Evolutionary conservation across 2,329 filamentous ascomycete genomes (phyloP).

Genomic region (Fusarium keratoplasticum): DNA sequence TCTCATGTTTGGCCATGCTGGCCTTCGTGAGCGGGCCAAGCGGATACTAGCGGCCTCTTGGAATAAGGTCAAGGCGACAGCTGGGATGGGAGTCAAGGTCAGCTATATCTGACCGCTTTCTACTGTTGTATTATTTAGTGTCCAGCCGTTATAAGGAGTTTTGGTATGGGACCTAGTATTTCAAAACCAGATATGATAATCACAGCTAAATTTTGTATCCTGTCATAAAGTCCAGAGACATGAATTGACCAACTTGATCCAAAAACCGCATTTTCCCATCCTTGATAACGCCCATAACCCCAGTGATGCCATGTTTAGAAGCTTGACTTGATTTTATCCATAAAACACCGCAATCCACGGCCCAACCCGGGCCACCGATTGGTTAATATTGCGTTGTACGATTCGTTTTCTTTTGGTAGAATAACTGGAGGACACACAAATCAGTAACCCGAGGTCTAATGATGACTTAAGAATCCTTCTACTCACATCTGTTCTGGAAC

Average conservation of each 20-base stretch:
- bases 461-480: not conserved
- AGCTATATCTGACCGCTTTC: slow-evolving; percentile 80
- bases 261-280: slow-evolving; percentile 18
- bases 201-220: slow-evolving; percentile 25
- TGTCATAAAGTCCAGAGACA: slow-evolving; percentile 14
- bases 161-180: slow-evolving; percentile 28
- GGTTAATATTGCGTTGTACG: slow-evolving; percentile 67
- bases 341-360: slow-evolving; percentile 27
- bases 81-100: slow-evolving; percentile 97
- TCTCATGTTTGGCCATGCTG: slow-evolving; percentile 78
- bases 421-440: slow-evolving; percentile 56
- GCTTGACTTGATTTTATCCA: slow-evolving; percentile 14
- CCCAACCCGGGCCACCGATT: slow-evolving; percentile 62
- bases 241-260: slow-evolving; percentile 21
- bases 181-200: slow-evolving; percentile 30
- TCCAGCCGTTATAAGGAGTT: slow-evolving; percentile 47
- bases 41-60: slow-evolving; percentile 76
- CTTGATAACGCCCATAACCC: slow-evolving; percentile 37
- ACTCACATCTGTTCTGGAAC: slow-evolving; percentile 90
- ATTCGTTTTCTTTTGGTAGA: slow-evolving; percentile 77
- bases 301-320: slow-evolving; percentile 36
- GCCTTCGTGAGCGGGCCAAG: slow-evolving; percentile 79
- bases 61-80: slow-evolving; percentile 84
- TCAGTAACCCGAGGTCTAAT: not conserved
- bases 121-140: slow-evolving; percentile 41